Evolutionary conservation across 2,329 filamentous ascomycete genomes (phyloP).

Genomic region (Cryphonectria carpinicola): DNA sequence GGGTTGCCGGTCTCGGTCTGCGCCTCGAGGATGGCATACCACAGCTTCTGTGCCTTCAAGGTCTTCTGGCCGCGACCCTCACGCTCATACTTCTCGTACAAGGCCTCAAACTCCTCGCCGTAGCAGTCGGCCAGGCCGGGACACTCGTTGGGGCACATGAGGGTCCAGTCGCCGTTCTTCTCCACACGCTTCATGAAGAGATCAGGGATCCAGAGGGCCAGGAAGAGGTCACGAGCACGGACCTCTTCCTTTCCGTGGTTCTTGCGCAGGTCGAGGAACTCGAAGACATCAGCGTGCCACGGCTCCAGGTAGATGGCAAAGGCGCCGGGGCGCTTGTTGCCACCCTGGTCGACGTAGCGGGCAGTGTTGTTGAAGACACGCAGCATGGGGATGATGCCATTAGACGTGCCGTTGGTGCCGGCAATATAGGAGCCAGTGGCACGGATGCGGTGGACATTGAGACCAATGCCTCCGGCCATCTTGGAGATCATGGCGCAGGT

Average conservation of each 20-base stretch:
- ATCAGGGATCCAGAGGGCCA: slow-evolving; percentile 97
- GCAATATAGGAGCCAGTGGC: slow-evolving; percentile 98
- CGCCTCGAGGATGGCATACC: slow-evolving; percentile 97
- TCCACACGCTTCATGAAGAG: slow-evolving; percentile 99
- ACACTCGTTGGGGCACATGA: slow-evolving; percentile 98
- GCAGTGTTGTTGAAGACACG: slow-evolving; percentile 99
- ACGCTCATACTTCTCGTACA: slow-evolving; percentile 91
- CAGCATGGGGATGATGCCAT: slow-evolving; percentile 96
- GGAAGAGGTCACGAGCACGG: slow-evolving; percentile 95
- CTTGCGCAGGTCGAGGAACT: slow-evolving; percentile 97
- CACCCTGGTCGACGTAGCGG: slow-evolving; percentile 97
- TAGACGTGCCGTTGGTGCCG: slow-evolving; percentile 97
- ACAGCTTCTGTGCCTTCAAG: slow-evolving; percentile 97
- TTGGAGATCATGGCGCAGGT: slow-evolving; percentile 99
- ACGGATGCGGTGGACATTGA: slow-evolving; percentile 96
- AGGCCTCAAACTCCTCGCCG: slow-evolving; percentile 92
- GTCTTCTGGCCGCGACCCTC: slow-evolving; percentile 88
- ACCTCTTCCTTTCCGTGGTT: slow-evolving; percentile 99
- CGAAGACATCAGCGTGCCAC: slow-evolving; percentile 97
- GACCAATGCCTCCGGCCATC: slow-evolving; percentile 95
- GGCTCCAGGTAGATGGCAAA: slow-evolving; percentile 99
- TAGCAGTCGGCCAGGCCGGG: slow-evolving; percentile 95
- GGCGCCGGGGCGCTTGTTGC: slow-evolving; percentile 97
- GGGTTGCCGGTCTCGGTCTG: slow-evolving; percentile 99
- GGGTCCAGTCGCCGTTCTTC: slow-evolving; percentile 93